Base-by-base conservation (phyloP, 257 asterid genomes). In the Solanum infundibuliforme region DNA sequence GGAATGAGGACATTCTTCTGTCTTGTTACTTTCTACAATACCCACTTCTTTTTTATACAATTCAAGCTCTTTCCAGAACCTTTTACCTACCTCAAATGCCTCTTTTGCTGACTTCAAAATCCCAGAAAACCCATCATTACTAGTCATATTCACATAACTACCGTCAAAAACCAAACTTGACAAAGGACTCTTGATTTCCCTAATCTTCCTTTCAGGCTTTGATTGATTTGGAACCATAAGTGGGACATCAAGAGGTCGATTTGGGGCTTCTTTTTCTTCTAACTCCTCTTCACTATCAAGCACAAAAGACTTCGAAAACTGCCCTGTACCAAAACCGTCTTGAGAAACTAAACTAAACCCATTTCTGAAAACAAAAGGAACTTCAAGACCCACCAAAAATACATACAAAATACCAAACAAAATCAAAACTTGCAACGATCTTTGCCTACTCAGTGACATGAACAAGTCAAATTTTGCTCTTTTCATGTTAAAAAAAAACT, bases 261-360 rank as follows among this genome's bases (percentile, higher is more conserved):
- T 65, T 2, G 96, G 98, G 71, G 98, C 94, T 4, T 91, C 93
- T 82, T 92, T 93, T 65, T 89, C 93, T 83, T 90, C 96, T 75
- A 91, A 88, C 87, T 94, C 91, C 52, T 92, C 98, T 90, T 93
- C 98, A 89, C 94, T 95, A 35, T 95, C 98, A 32, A 94, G 95
- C 71, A 91, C 21, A n/a, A 92, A 91, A 16, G 94, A 89, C 93
- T 91, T 93, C 4, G 96, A 90, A 89, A 92, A 87, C 86, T 92
- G 89, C 36, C 95, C 95, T 68, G 91, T 91, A 18, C 91, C 88
- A 55, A 52, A 71, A 12, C 88, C 93, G 16, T 94, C 94, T 39
- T 89, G 92, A 62, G 90, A 87, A 85, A 93, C 93, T 3, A 91
- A 87, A 86, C 88, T 82, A 35, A 90, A 89, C 52, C 95, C 95